Base-by-base conservation (phyloP, 2,329 filamentous ascomycete species). In the Chaetomiaceae sp. region DNA sequence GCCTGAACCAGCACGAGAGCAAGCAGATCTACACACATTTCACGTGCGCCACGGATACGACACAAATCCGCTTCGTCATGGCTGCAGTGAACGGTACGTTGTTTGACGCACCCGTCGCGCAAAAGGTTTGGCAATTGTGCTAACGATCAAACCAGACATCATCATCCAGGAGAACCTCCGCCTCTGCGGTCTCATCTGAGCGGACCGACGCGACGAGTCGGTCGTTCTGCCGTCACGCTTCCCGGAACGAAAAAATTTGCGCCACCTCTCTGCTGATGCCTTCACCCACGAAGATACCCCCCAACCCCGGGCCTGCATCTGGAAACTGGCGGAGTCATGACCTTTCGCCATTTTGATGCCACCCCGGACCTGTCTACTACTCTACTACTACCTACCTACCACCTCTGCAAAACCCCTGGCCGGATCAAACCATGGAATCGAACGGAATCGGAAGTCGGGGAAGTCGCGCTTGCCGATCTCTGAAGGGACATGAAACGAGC, bases 21-120 rank as follows among this genome's bases (percentile, higher is more conserved):
- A 99, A 99, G 79, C 93, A 99, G 72, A 97, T 99, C 70, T 99
- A 99, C 79, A 99, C 93, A 53, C 93, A 97, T 73, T 99, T 99
- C 74, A 99, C 93, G 44, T 97, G 93, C 70, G 93, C 93, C 55
- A 99, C 93, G 43, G 93, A 99, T 68, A 99, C 93, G 27, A 96
- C 93, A 65, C 93, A 99, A 72, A 99, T 99, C 65, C 86, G 93
- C 67, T 97, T 99, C 78, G 93, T 99, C 73, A 99, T 99, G 93
- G 91, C 92, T 56, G 93, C 93, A 61, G 93, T 99, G 66, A 99
- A 99, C 74, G 91, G 91, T 96, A 79, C 65, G 85, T 69, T 39
- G n/a, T 10, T 23, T 4, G 12, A 16, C 30, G 5, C 12, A n/a
- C n/a, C 23, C 5, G 4, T 14, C 1, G 4, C 13, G 14, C 16